Evolutionary conservation across 495 filamentous ascomycete species (phyloP), one percentile per base, ranked within the genome.

Genomic region (Entonaema liquescens): DNA sequence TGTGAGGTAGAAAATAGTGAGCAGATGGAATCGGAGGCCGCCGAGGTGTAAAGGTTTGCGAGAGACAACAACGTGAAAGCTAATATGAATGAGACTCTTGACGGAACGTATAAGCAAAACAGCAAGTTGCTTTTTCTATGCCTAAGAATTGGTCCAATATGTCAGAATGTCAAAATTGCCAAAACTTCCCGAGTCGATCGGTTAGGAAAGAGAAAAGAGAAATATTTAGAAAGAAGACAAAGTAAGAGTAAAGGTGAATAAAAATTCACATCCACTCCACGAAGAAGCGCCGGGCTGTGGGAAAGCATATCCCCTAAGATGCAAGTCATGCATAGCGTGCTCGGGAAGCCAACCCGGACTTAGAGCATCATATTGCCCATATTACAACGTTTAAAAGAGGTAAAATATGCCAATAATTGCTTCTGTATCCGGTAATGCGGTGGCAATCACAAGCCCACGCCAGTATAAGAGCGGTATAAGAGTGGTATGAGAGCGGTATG

Each of bases 261-360:
- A 29, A 29, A 49, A 21, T 56, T 65, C 44, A 65, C 55, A 8
- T 60, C 47, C 55, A 56, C 61, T 28, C 49, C 25, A 42, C 15
- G 38, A 65, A 64, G 25, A 70, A 60, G 47, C 42, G 35, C 38
- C 55, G 49, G 21, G 54, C 47, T 55, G 40, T 52, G 38, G 31
- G 69, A 67, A 71, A 71, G 50, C 68, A 67, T 67, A 42, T 54
- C 62, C 68, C 50, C 57, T 50, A 31, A 42, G 53, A 49, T 23
- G 61, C 47, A 70, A 36, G 23, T 49, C 60, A 56, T 56, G 61
- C 38, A 65, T 59, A 44, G 38, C 42, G 36, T 50, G 53, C 38
- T 63, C 35, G 38, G 42, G 42, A 23, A 25, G 59, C 31, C 59
- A 53, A 35, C n/a, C 58, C 19, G 36, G 67, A 67, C 35, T 56